phyloP scores from a whole-genome alignment of 352 stramenopile species.

The Saprolegnia parasitica region DNA sequence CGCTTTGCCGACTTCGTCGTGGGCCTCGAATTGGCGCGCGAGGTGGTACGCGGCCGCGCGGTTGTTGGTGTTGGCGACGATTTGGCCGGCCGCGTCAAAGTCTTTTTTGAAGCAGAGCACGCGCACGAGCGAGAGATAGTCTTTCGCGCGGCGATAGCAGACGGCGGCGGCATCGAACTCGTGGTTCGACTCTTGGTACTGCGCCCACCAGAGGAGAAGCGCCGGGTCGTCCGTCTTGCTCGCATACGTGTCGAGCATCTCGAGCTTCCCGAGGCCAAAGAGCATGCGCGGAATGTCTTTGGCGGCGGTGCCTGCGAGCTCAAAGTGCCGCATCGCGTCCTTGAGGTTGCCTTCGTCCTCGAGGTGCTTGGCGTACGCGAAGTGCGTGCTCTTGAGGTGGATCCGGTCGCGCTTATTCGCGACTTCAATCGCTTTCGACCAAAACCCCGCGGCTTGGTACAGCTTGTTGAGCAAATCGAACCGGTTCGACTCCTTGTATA shows the following conservation, averaged over 20 bases:
- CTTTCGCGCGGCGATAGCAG: constrained; percentile 83
- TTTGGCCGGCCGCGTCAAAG: constrained; percentile 72
- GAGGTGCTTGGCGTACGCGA: constrained; percentile 85
- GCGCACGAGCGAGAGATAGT: constrained; percentile 88
- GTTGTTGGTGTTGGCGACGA: constrained; percentile 78
- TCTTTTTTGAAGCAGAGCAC: constrained; percentile 89
- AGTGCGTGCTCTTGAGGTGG: constrained; percentile 89
- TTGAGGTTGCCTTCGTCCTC: constrained; percentile 84
- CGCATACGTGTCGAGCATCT: constrained; percentile 90
- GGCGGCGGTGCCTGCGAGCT: constrained; percentile 81
- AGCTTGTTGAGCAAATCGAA: constrained; percentile 92
- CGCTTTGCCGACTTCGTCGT: constrained; percentile 76
- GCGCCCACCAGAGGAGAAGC: constrained; percentile 90
- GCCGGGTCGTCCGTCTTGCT: constrained; percentile 78
- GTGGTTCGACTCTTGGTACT: constrained; percentile 89
- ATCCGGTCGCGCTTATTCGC: constrained; percentile 87
- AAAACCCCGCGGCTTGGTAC: constrained; percentile 87
- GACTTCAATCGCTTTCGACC: constrained; percentile 87
- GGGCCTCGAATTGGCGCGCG: constrained; percentile 79
- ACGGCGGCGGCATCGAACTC: constrained; percentile 83
- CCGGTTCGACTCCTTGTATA: constrained; percentile 88
- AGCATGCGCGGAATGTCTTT: constrained; percentile 94
- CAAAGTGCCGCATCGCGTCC: constrained; percentile 89
- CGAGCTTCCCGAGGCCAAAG: constrained; percentile 80
- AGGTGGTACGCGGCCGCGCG: constrained; percentile 79